Conservation (phyloP, 2,329 filamentous ascomycete species). For the Epichloe brachyelytri region DNA sequence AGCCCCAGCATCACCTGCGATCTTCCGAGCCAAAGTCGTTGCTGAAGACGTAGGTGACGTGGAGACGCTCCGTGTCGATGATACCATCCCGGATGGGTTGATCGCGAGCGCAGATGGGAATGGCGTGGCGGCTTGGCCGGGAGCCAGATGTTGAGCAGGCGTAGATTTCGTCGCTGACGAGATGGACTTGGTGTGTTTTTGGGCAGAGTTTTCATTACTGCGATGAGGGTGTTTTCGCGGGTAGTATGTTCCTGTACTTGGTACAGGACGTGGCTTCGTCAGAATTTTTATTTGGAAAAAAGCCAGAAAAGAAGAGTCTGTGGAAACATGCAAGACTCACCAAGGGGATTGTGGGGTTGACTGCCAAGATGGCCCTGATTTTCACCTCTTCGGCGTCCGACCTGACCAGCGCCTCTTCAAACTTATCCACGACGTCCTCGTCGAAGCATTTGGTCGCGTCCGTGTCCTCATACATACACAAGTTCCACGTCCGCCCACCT, state of each 20-base stretch:
- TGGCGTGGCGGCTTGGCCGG: conserved; percentile 21
- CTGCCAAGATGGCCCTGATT: conserved; percentile 35
- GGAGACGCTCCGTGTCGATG: conserved; percentile 34
- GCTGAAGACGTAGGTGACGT: conserved; percentile 33
- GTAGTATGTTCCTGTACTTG: conserved; percentile 26
- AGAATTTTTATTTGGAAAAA: neutral
- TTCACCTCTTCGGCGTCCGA: conserved; percentile 22
- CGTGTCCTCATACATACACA: conserved; percentile 31
- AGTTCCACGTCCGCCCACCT: conserved; percentile 28
- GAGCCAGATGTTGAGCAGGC: conserved; percentile 35
- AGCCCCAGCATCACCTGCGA: conserved; percentile 28
- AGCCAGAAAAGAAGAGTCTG: neutral
- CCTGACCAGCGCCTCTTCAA: conserved; percentile 28
- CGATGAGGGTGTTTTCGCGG: conserved; percentile 26
- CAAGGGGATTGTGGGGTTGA: conserved; percentile 41
- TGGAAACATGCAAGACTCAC: conserved; percentile 11
- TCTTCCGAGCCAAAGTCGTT: conserved; percentile 41
- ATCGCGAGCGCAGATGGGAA: conserved; percentile 37
- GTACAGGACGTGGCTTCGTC: neutral
- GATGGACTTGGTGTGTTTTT: conserved; percentile 33
- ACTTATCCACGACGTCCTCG: conserved; percentile 28
- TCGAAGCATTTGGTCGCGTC: conserved; percentile 31
- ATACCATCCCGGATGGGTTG: conserved; percentile 19
- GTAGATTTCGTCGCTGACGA: conserved; percentile 48
- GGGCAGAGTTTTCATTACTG: conserved; percentile 33